A percentile compares a stretch with the other conserved stretches of the same genome.
phyloP scores from a whole-genome alignment of 2,329 filamentous ascomycete genomes.

The Colletotrichum australisinense region DNA sequence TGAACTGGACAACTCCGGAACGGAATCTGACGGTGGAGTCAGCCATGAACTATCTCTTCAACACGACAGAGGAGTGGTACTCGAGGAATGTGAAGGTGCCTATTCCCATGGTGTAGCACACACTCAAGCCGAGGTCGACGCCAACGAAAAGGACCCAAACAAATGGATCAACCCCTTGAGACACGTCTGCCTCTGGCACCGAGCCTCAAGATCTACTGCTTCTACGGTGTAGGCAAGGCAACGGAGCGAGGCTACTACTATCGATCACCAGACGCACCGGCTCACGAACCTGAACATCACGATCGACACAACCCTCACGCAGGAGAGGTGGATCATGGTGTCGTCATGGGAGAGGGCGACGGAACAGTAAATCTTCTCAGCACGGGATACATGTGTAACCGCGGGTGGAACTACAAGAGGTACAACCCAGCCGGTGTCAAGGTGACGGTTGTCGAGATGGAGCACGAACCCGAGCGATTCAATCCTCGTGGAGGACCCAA shows the following conservation, averaged over 20 bases:
- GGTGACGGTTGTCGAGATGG: slow-evolving; percentile 93
- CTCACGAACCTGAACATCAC: slow-evolving; percentile 80
- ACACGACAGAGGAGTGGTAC: slow-evolving; percentile 89
- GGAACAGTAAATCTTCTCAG: slow-evolving; percentile 95
- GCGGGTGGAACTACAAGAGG: slow-evolving; percentile 91
- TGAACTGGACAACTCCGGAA: slow-evolving; percentile 72
- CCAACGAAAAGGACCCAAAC: slow-evolving; percentile 77
- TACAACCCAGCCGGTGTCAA: slow-evolving; percentile 90
- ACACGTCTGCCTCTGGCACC: slow-evolving; percentile 88
- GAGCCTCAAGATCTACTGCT: slow-evolving; percentile 94
- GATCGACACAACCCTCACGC: slow-evolving; percentile 74
- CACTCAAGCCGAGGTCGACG: slow-evolving; percentile 82
- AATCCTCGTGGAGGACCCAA: slow-evolving; percentile 80
- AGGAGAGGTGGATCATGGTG: slow-evolving; percentile 80
- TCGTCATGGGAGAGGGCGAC: slow-evolving; percentile 96
- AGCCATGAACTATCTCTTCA: slow-evolving; percentile 82
- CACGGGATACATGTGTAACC: slow-evolving; percentile 95
- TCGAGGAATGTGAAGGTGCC: slow-evolving; percentile 74
- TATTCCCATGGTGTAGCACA: slow-evolving; percentile 93
- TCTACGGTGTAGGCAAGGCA: slow-evolving; percentile 94
- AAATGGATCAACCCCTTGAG: slow-evolving; percentile 97
- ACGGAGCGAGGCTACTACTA: slow-evolving; percentile 96
- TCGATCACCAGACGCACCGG: slow-evolving; percentile 72
- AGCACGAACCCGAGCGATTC: slow-evolving; percentile 93
- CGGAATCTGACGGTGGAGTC: slow-evolving; percentile 84